Evolutionary conservation across 805 yeast genomes (phyloP), one percentile per base, ranked within the genome.

Genomic region (Ogataea chonburiensis): DNA sequence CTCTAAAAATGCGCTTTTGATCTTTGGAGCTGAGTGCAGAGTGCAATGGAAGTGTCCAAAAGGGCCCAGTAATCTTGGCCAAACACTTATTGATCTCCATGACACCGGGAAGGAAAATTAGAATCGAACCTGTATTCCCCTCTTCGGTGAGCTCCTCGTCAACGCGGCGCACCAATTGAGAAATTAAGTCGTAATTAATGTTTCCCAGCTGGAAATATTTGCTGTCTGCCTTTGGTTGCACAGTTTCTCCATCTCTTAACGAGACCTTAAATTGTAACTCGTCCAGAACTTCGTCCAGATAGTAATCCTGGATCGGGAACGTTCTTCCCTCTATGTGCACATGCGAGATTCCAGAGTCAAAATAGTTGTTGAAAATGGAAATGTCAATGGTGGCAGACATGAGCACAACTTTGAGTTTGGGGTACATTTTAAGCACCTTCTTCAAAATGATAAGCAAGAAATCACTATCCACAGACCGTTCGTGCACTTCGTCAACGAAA

Each of bases 401-500:
- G 33, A 93, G 67, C 7, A 91, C 71, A 20, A 91, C 68, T 50
- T 78, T 83, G 40, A 89, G 56, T 1, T 76, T 70, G 0, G 75
- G 73, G 35, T 63, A 70, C 31, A 67, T 69, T 8, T 61, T 53
- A 46, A 80, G 50, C 4, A 87, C 63, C 24, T 71, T 71, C 50
- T 86, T 88, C 43, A 91, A 64, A 31, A 91, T 71, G 34, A 88
- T 86, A 34, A 91, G 66, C 24, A 91, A 66, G 38, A 89, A 79
- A 59, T 91, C 98, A 42, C 89, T 79, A 51, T 91, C 98, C 38
- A 89, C 76, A 0, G 96, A 87, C 47, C 98, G 66, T 61, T 91
- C 98, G 58, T 91, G 98, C n/a, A 91, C 98, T 62, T 91, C 98
- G 68, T 91, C 98, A 24, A 89, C 77, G 25, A 89, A 79, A 24